A percentile compares a stretch with the other conserved stretches of the same genome.
Evolutionary conservation across 257 asterid species (phyloP).

Genomic region (Solanum corneliomulleri): DNA sequence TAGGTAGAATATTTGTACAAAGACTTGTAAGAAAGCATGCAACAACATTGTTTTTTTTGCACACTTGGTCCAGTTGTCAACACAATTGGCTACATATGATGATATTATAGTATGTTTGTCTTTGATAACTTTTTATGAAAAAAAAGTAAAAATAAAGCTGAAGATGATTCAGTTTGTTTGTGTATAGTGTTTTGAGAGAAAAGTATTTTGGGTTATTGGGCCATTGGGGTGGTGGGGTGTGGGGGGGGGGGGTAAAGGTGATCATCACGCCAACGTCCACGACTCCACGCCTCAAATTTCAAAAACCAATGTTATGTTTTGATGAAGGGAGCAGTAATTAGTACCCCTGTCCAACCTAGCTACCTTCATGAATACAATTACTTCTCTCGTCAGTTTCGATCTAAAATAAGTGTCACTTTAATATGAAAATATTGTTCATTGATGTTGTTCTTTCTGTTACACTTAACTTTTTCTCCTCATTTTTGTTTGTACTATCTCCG

Average conservation of each 20-base stretch:
- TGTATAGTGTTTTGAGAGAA: not conserved
- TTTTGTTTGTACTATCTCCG: no score
- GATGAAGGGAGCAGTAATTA: not conserved
- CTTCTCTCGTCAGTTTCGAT: rapidly evolving
- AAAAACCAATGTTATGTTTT: conserved; percentile 22
- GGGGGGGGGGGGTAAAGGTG: not conserved
- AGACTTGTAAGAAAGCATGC: not conserved
- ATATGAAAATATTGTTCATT: no score
- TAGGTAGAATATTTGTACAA: not conserved
- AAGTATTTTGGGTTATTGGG: not conserved
- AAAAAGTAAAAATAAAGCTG: not conserved
- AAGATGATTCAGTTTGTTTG: conserved; percentile 4
- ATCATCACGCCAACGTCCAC: conserved; percentile 53
- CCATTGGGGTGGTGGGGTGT: conserved; percentile 1
- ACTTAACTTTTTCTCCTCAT: no score
- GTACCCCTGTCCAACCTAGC: not conserved
- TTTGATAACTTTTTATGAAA: not conserved
- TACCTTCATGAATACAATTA: not conserved
- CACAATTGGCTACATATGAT: not conserved
- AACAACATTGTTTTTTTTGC: not conserved
- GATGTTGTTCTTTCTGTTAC: no score
- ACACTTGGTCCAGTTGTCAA: not conserved
- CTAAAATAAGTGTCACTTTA: no score
- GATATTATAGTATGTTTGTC: not conserved
- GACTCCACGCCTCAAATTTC: conserved; percentile 53